Percentiles rank a stretch among this genome's conserved stretches.
phyloP scores from a whole-genome alignment of 441 rosid species.

The Monsonia emarginata region DNA sequence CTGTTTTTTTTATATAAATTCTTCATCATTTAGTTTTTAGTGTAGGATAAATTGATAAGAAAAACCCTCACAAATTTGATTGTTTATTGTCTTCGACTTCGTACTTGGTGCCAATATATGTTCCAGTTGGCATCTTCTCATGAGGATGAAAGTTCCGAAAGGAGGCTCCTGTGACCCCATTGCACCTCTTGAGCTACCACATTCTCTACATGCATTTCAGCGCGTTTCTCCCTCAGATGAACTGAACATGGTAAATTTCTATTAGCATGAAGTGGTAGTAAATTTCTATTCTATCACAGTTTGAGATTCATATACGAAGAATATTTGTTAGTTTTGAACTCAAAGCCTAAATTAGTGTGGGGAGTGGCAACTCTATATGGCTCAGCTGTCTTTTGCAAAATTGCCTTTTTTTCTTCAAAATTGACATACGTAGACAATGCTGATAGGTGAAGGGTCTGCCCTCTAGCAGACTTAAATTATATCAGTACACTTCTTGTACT shows the following conservation, averaged over 20 bases:
- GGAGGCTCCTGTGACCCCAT: conserved; percentile 76
- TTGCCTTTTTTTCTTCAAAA: too few relatives aligned
- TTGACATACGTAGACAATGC: too few relatives aligned
- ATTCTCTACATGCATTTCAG: conserved; percentile 71
- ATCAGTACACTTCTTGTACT: too few relatives aligned
- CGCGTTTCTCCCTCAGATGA: conserved; percentile 38
- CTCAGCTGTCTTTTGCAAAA: too few relatives aligned
- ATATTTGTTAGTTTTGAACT: too few relatives aligned
- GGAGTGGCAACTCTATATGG: too few relatives aligned
- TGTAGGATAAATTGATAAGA: neutral
- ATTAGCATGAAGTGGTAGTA: too few relatives aligned
- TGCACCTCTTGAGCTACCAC: conserved; percentile 84
- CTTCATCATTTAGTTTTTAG: neutral
- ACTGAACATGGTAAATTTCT: neutral
- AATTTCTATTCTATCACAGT: too few relatives aligned
- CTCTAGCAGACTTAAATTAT: too few relatives aligned
- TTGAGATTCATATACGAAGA: too few relatives aligned
- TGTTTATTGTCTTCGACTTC: neutral
- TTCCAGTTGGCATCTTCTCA: conserved; percentile 77
- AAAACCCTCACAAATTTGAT: neutral
- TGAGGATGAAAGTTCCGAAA: conserved; percentile 69
- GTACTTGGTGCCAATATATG: conserved; percentile 6
- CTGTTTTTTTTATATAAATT: neutral
- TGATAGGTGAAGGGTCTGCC: too few relatives aligned
- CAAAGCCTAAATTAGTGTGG: too few relatives aligned